Conservation (phyloP, 352 stramenopile species). For the Phytopythium litorale region DNA sequence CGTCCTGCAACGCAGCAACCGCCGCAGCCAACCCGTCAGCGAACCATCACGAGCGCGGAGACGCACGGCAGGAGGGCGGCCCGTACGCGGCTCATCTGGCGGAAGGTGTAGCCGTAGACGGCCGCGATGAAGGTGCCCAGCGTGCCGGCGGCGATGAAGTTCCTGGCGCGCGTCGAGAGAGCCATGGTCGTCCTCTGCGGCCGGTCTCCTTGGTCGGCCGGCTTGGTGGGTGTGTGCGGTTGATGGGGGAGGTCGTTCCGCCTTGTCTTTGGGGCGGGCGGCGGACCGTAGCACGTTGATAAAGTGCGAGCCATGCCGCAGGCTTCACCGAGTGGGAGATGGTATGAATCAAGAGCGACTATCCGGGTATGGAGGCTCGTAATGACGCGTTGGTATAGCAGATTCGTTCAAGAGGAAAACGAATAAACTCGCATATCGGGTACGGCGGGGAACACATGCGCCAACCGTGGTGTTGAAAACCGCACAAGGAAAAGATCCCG, state of each 20-base stretch:
- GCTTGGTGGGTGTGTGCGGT: background rate
- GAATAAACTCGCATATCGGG: too few relatives aligned
- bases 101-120: slow-evolving; percentile 76
- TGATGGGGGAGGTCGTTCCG: background rate
- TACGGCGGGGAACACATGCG: too few relatives aligned
- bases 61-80: background rate
- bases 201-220: background rate
- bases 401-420: too few relatives aligned
- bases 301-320: too few relatives aligned
- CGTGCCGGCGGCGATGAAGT: slow-evolving; percentile 62
- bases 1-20: slow-evolving; percentile 35
- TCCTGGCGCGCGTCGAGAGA: slow-evolving; percentile 70
- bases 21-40: background rate
- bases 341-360: too few relatives aligned
- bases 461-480: too few relatives aligned
- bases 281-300: too few relatives aligned
- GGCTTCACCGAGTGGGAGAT: too few relatives aligned
- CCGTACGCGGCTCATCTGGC: slow-evolving; percentile 75
- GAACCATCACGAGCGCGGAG: background rate
- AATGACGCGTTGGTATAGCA: too few relatives aligned
- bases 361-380: too few relatives aligned
- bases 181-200: slow-evolving; percentile 24
- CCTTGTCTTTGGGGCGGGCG: background rate
- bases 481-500: too few relatives aligned
- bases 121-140: slow-evolving; percentile 60